Evolutionary conservation across 169 alveolate species (phyloP).

Genomic region (Eimeria maxima): DNA sequence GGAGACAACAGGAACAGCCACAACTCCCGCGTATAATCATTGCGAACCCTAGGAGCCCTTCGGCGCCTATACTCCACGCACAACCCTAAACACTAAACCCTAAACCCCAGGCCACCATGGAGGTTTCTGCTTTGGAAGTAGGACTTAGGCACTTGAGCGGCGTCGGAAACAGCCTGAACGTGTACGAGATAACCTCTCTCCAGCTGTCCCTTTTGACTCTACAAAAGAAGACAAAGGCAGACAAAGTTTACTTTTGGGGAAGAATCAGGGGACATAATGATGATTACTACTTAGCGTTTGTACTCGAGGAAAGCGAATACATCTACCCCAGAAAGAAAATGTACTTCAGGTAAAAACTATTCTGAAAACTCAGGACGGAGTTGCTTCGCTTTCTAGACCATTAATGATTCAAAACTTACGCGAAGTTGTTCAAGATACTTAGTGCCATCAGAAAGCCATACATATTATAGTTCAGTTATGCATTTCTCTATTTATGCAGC

Average conservation of each 20-base stretch:
- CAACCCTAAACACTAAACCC: not conserved
- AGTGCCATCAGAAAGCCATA: too few relatives aligned
- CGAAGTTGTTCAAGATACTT: too few relatives aligned
- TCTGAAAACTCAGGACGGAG: not conserved
- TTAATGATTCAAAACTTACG: too few relatives aligned
- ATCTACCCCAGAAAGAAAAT: constrained; percentile 69
- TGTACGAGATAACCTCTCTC: constrained; percentile 59
- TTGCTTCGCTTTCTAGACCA: too few relatives aligned
- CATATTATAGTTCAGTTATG: too few relatives aligned
- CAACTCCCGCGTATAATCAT: not conserved
- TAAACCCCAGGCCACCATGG: constrained; percentile 22
- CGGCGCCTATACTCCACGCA: too few relatives aligned
- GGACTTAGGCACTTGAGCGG: constrained; percentile 53
- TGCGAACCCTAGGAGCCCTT: not conserved
- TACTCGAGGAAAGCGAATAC: constrained; percentile 57
- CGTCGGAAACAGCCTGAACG: constrained; percentile 60
- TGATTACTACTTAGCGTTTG: constrained; percentile 73
- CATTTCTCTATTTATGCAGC: too few relatives aligned
- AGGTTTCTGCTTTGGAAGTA: constrained; percentile 57
- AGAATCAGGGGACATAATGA: constrained; percentile 38
- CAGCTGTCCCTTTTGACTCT: constrained; percentile 41
- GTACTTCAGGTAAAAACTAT: constrained; percentile 42
- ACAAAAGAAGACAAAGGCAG: constrained; percentile 9
- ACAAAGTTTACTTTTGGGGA: constrained; percentile 77
- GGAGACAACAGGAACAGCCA: not conserved